phyloP scores from a whole-genome alignment of 768 basidiomycete genomes.

The Tulasnella sp. region DNA sequence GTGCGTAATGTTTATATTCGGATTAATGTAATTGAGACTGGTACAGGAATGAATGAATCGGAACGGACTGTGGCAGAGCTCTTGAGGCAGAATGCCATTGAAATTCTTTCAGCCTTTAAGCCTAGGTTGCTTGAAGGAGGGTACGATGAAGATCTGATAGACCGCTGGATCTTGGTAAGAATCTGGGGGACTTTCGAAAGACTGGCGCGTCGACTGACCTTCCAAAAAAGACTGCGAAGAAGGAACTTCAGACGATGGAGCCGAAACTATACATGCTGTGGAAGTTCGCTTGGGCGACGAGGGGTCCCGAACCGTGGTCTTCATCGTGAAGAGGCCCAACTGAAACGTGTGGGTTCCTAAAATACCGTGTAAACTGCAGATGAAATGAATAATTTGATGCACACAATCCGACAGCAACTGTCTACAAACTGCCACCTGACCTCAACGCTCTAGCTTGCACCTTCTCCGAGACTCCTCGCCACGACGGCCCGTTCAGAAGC shows the following conservation, averaged over 20 bases:
- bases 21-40: neutral
- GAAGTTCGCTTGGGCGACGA: conserved; percentile 9
- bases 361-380: neutral
- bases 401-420: neutral
- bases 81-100: neutral
- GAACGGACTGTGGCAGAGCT: neutral
- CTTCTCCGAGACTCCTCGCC: neutral
- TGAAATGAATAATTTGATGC: neutral
- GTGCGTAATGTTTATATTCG: neutral
- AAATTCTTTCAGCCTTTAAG: neutral
- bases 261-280: conserved; percentile 13
- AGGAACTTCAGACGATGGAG: conserved; percentile 8
- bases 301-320: neutral
- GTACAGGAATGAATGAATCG: neutral
- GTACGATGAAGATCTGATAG: neutral
- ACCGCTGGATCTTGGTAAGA: conserved; percentile 9
- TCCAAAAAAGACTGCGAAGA: neutral
- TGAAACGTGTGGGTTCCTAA: neutral
- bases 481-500: neutral
- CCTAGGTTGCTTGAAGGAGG: neutral
- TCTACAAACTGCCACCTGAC: neutral
- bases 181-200: neutral
- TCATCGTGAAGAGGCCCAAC: neutral
- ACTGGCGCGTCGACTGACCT: neutral
- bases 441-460: too few relatives aligned